A percentile compares a stretch with the other conserved stretches of the same genome.
phyloP scores from a whole-genome alignment of 352 stramenopile species.

The Phytopythium helicoides region DNA sequence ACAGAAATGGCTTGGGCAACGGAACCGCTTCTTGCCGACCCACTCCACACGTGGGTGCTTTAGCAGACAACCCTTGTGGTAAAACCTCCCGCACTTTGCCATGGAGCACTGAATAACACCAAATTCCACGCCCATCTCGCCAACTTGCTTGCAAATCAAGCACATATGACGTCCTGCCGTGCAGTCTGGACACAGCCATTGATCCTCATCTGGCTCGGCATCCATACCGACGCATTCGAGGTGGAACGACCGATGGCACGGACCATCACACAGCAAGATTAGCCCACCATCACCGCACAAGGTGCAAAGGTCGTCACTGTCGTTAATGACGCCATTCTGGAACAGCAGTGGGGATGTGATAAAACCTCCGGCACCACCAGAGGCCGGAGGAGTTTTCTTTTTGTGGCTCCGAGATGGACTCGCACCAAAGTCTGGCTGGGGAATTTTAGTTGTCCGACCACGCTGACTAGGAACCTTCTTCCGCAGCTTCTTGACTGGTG shows the following conservation, averaged over 20 bases:
- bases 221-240: conserved; percentile 90
- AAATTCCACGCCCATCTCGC: conserved; percentile 87
- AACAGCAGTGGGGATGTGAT: conserved; percentile 24
- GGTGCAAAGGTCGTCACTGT: conserved; percentile 90
- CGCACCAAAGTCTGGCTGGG: conserved; percentile 8
- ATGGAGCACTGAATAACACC: conserved; percentile 90
- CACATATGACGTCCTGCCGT: conserved; percentile 89
- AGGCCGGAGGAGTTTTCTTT: background rate
- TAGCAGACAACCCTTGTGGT: conserved; percentile 88
- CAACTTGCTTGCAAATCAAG: conserved; percentile 89
- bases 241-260: conserved; percentile 92
- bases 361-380: conserved; percentile 3
- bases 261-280: conserved; percentile 90
- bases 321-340: conserved; percentile 65
- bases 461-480: conserved; percentile 30
- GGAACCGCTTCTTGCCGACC: conserved; percentile 87
- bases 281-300: conserved; percentile 90
- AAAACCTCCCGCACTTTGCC: conserved; percentile 91
- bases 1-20: conserved; percentile 91
- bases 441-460: conserved; percentile 31
- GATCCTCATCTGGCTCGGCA: conserved; percentile 74
- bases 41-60: conserved; percentile 78
- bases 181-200: conserved; percentile 92
- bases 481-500: conserved; percentile 22
- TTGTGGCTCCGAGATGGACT: conserved; percentile 14